Base-by-base conservation (phyloP, 139 green algal genomes). In the Chlorella sp. region DNA sequence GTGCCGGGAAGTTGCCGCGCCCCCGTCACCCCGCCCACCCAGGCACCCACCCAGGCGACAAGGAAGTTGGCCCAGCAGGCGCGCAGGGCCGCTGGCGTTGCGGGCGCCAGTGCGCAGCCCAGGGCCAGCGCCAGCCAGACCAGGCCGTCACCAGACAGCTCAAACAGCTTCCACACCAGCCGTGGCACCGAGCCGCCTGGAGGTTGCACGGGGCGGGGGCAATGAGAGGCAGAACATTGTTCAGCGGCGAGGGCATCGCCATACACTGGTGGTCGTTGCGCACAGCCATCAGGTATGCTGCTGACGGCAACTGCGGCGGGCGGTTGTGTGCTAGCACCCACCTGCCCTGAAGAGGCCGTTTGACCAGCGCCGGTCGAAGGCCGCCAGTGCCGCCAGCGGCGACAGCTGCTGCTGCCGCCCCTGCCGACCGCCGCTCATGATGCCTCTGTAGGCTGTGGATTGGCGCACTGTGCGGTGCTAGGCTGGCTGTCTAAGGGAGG, bases 91-190 rank as follows among this genome's bases (percentile, higher is more conserved):
- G 69, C 76, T 37, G 78, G 81, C 14, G 83, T 73, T 32, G 18
- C n/a, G 16, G 92, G 92, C 53, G 81, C 37, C 14, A 89, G 53
- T 28, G 60, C 57, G 0, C 77, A 39, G 11, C 26, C 68, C 1
- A 88, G 0, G 9, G 80, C 77, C 19, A 89, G 24, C 4, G 89
- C 73, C 0, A 95, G 69, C 93, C 93, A 95, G 64, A 96, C 39
- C 1, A 96, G 73, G 28, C 91, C 93, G n/a, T 94, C 92, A 42
- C 94, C 94, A 22, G 42, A 86, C 40, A 95, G 89, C 87, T 96
- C 94, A 30, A 96, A 83, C 9, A 92, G 34, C 57, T 92, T 91
- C 57, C 90, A 91, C 22, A 90, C 21, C 2, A n/a, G 32, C 42
- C 94, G 69, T 4, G 94, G 93, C 19, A 96, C 79, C 32, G 40